Evolutionary conservation across 257 asterid species (phyloP).

Genomic region (Penstemon newberryi): DNA sequence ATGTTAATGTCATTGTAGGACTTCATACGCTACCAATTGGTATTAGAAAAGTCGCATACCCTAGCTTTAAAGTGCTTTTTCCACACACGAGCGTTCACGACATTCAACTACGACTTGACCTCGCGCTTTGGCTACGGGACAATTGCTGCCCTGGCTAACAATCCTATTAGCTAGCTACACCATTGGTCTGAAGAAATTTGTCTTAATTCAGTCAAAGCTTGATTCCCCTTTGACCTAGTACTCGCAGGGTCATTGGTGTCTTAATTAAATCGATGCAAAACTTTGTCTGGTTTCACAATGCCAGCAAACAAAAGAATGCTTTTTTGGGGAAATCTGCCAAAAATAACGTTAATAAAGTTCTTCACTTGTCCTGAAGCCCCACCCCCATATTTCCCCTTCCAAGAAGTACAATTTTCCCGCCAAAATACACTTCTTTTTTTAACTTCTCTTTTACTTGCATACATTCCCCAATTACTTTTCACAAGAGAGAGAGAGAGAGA

Average conservation of each 20-base stretch:
- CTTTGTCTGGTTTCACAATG: conserved; percentile 20
- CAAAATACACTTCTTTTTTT: conserved; percentile 26
- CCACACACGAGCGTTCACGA: too few relatives aligned
- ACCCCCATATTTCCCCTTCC: conserved; percentile 16
- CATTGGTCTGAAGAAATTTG: not conserved
- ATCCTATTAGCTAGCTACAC: not conserved
- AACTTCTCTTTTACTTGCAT: not conserved
- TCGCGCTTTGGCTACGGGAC: too few relatives aligned
- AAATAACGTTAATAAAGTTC: not conserved
- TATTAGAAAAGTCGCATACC: too few relatives aligned
- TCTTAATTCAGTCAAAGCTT: not conserved
- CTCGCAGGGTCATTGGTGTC: not conserved
- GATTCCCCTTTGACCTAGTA: conserved; percentile 4
- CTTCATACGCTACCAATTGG: too few relatives aligned
- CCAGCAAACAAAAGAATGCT: conserved; percentile 7
- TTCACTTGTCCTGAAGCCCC: conserved; percentile 2
- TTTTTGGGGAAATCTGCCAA: conserved; percentile 14
- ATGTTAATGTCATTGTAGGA: too few relatives aligned
- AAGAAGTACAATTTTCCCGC: conserved; percentile 38
- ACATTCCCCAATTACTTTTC: not conserved
- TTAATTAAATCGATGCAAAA: conserved; percentile 18
- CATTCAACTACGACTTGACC: too few relatives aligned
- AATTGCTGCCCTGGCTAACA: too few relatives aligned
- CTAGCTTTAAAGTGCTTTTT: too few relatives aligned
- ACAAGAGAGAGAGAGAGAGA: not conserved